Evolutionary conservation across 768 basidiomycete species (phyloP), one percentile per base, ranked within the genome.

Genomic region (Macrolepiota albuminosa): DNA sequence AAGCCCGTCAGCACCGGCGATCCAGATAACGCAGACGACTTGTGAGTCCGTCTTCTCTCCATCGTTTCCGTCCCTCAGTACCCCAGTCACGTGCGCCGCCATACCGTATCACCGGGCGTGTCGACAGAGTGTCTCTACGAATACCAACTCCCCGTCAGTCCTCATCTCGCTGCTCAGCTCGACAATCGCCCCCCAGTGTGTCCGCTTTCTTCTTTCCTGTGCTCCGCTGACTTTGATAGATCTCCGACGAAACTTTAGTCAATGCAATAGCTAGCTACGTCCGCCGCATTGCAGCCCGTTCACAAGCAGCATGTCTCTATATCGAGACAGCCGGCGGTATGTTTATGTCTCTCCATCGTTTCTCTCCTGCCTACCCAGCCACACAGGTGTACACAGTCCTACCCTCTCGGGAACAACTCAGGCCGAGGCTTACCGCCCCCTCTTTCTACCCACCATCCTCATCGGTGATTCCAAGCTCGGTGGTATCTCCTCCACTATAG

Each of bases 301-400:
- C 58, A 3, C 66, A 66, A 10, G 66, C 64, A 13, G 77, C 80
- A 3, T 83, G 88, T 66, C 81, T 95, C 79, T 98, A 89, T 67
- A 75, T 98, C 49, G 96, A 98, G 73, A 95, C 96, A 9, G 96
- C 95, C 14, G 96, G 96, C 84, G 96, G 95, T 93, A 72, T 79
- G 84, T 49, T 34, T 11, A 1, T 36, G 45, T 37, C 40, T 18
- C 4, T n/a, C n/a, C 37, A 14, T 18, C 50, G 2, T 33, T 14
- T 42, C 11, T 26, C n/a, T 1, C 13, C 34, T 5, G 0, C 21
- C 37, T 21, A 29, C 29, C 29, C 5, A n/a, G 0, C 59, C n/a
- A 6, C 45, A 4, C 70, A 96, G 95, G 95, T 42, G 90, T 96
- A 11, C 95, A 97, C 66, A 95, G 93, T 64, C 96, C 96, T 0